Base-by-base conservation (phyloP, 495 filamentous ascomycete species). In the Penicillium simplicissimum region DNA sequence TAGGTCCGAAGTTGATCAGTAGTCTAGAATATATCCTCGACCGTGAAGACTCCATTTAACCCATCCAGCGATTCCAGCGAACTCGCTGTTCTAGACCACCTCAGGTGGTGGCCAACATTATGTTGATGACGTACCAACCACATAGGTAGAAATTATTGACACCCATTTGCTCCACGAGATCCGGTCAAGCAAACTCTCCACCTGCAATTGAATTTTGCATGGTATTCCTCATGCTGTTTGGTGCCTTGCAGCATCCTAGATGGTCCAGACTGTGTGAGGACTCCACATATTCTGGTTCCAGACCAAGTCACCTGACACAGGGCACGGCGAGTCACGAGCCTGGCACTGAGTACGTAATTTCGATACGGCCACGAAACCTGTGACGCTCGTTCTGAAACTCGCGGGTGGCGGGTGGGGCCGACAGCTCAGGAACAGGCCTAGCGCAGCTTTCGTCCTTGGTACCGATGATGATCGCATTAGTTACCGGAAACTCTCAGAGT, bases 341-440 rank as follows among this genome's bases (percentile, higher is more conserved):
- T 28, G 25, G 25, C 4, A 4, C 2, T 28, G 25, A 28, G 2
- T 28, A 28, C 4, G 40, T 45, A 23, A 5, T 15, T 3, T 14
- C 45, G 4, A 15, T 8, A 9, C 43, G 5, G 9, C 5, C 9
- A 11, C 2, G 19, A 13, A 25, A 48, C 7, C 4, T 11, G 1
- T 25, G 45, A 21, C 21, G 23, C 45, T 13, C 45, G 21, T 17
- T 21, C 45, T 48, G 45, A 25, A 28, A 48, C 45, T 14, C 45
- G 23, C 45, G 45, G 45, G 45, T 48, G 45, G 21, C 43, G 43
- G 21, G 62, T 65, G 62, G 62, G 55, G 53, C 54, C 58, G 36
- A 43, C 10, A 48, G 42, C 58, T 72, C 74, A 78, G 76, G 76
- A 78, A 78, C 76, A 76, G 76, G 74, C 35, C 54, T 76, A 78